Conservation (phyloP, 108 stramenopile genomes). For the Conticribra guillardii region DNA sequence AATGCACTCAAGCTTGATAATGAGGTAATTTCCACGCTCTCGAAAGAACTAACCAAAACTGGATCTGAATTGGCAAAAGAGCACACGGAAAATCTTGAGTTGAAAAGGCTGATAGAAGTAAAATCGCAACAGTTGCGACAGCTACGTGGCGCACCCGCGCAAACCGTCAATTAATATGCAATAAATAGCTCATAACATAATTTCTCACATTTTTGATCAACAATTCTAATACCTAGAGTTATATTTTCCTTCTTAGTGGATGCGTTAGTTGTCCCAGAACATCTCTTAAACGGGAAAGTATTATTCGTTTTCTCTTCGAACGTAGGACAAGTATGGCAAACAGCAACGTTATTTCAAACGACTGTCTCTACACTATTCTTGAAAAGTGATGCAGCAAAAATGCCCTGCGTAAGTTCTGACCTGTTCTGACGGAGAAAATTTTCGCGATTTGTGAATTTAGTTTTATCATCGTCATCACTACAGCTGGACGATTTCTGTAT, state of each 20-base stretch:
- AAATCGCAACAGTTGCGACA: slow-evolving; percentile 1
- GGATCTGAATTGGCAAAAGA: neutral
- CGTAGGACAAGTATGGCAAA: too few species aligned
- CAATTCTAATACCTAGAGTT: neutral
- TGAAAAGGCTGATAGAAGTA: slow-evolving; percentile 12
- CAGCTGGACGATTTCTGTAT: neutral
- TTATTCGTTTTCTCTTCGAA: too few species aligned
- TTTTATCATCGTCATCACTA: neutral
- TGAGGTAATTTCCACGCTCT: neutral
- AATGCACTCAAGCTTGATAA: neutral
- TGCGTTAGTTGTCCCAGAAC: too few species aligned
- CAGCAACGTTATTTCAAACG: too few species aligned
- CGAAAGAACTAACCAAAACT: slow-evolving; percentile 1
- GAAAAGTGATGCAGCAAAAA: too few species aligned
- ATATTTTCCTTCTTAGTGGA: too few species aligned
- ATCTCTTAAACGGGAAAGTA: too few species aligned
- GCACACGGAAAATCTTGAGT: slow-evolving; percentile 2
- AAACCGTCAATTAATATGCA: neutral
- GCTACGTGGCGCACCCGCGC: neutral
- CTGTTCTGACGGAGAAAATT: too few species aligned
- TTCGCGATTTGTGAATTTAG: neutral
- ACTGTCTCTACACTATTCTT: too few species aligned
- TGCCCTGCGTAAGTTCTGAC: too few species aligned
- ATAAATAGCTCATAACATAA: neutral
- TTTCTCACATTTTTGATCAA: neutral